These are phyloP conservation scores for Micractinium sp. DNA, from an alignment of 139 green algal species.

Conservation along the genomic window DNA sequence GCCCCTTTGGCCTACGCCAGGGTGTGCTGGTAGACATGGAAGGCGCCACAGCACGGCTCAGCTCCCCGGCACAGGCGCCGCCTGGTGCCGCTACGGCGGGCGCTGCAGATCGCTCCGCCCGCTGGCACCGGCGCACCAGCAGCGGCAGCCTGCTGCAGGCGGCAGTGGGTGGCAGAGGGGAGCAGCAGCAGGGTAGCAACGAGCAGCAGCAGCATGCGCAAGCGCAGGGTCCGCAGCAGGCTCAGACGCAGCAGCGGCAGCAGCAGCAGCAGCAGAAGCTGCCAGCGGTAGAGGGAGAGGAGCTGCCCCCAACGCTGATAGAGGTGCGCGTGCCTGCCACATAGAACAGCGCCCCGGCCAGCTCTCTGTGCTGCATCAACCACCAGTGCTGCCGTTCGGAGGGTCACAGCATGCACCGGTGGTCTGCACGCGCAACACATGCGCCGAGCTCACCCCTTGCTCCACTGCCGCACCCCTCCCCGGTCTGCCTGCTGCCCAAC, in stretches of 20 bases:
- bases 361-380: background rate
- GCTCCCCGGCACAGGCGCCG: background rate
- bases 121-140: background rate
- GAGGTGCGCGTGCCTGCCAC: background rate
- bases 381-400: too few relatives aligned
- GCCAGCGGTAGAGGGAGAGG: background rate
- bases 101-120: background rate
- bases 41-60: background rate
- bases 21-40: background rate
- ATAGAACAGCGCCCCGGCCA: background rate
- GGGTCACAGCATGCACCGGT: too few relatives aligned
- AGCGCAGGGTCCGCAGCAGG: background rate
- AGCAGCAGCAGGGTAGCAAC: background rate
- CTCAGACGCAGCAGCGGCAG: background rate
- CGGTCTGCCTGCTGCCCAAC: background rate
- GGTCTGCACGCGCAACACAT: background rate
- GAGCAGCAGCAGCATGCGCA: background rate
- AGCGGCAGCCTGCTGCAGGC: background rate
- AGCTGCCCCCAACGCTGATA: conserved; percentile 17
- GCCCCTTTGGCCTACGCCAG: background rate
- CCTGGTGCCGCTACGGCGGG: background rate
- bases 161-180: background rate
- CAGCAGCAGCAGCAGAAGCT: background rate
- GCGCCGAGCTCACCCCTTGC: background rate
- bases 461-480: background rate